Evolutionary conservation across 305 asterid species (phyloP).

Genomic region (Fraxinus floribunda): DNA sequence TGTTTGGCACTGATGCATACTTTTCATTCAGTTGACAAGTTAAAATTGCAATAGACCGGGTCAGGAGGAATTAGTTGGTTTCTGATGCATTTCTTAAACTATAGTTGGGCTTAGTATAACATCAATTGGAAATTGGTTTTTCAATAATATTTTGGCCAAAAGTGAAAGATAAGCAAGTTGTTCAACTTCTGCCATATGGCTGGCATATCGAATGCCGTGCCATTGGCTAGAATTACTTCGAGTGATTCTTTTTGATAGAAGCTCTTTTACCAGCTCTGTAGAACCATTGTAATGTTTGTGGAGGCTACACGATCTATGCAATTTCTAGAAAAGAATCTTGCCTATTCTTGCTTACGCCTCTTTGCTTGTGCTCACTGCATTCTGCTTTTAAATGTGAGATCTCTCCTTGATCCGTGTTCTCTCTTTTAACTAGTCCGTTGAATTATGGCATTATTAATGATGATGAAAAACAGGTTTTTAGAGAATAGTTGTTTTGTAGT

Average conservation of each 20-base stretch:
- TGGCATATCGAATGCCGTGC: slow-evolving; percentile 10
- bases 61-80: neutral
- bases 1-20: neutral
- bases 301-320: neutral
- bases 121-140: neutral
- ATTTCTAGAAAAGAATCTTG: neutral
- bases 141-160: neutral
- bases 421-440: neutral
- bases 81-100: neutral
- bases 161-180: neutral
- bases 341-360: neutral
- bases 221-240: neutral
- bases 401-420: neutral
- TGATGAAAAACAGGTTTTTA: neutral
- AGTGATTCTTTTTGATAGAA: neutral
- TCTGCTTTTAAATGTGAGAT: slow-evolving; percentile 15
- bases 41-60: neutral
- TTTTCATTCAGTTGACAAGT: slow-evolving; percentile 9
- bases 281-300: neutral
- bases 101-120: neutral
- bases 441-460: neutral
- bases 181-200: slow-evolving; percentile 10
- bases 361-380: slow-evolving; percentile 15
- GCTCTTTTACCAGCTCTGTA: neutral
- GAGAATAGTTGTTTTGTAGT: neutral